Evolutionary conservation across 2,329 filamentous ascomycete genomes (phyloP).

Genomic region (Xylariaceae sp.): DNA sequence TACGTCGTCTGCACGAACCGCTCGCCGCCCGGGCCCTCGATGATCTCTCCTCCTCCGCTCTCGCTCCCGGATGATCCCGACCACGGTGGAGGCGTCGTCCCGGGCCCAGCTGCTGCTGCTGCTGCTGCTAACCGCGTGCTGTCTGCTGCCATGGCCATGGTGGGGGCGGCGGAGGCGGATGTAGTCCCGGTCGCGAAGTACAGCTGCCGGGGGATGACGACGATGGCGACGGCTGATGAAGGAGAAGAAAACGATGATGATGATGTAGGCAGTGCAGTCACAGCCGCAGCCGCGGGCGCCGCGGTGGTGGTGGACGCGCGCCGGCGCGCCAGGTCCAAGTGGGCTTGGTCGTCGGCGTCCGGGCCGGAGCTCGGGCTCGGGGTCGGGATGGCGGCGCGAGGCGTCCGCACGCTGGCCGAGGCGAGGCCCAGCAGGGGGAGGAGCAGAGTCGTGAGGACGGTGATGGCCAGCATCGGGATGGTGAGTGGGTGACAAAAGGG

Average conservation of each 20-base stretch:
- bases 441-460: neutral
- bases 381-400: neutral
- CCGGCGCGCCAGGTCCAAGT: too few species aligned
- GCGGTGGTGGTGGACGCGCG: too few species aligned
- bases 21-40: constrained; percentile 5
- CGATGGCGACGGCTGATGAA: too few species aligned
- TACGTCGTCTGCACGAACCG: constrained; percentile 31
- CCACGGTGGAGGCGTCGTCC: neutral
- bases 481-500: too few species aligned
- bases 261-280: too few species aligned
- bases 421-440: neutral
- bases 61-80: neutral
- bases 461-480: neutral
- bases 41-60: constrained; percentile 1
- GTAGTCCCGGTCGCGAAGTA: too few species aligned
- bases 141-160: too few species aligned
- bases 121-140: neutral
- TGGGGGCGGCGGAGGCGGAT: too few species aligned
- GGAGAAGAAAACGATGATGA: too few species aligned
- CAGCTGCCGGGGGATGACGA: too few species aligned
- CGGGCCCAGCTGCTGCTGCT: neutral
- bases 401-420: neutral
- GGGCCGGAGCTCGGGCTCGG: neutral
- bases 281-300: too few species aligned
- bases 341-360: too few species aligned